Conservation (phyloP, 2,329 filamentous ascomycete species). For the Fusarium austroafricanum region DNA sequence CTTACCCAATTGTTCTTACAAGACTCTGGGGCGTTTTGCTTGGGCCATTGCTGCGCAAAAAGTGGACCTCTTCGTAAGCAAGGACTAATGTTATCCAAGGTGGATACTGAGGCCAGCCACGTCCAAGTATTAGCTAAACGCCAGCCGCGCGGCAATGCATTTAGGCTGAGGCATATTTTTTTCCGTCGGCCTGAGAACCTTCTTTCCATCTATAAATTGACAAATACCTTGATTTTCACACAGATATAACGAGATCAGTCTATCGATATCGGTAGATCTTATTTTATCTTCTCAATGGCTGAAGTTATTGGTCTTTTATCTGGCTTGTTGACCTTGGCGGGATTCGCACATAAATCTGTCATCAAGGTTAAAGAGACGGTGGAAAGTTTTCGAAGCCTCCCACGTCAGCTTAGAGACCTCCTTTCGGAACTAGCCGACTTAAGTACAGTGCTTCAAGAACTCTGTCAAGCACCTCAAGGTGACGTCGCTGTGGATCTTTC, state of each 20-base stretch:
- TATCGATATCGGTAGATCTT: neutral
- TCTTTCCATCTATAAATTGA: neutral
- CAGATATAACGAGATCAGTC: neutral
- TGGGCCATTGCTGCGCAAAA: no score
- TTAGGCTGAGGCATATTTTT: neutral
- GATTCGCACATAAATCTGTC: neutral
- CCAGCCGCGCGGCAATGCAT: neutral
- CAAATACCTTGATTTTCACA: neutral
- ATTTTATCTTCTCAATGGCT: neutral
- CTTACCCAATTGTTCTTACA: no score
- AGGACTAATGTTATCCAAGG: no score
- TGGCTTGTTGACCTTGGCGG: neutral
- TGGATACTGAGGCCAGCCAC: no score
- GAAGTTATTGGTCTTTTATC: neutral
- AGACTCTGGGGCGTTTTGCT: no score
- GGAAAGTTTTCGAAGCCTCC: neutral
- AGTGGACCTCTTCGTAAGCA: no score
- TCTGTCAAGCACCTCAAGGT: neutral
- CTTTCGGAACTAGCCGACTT: neutral
- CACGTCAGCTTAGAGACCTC: neutral
- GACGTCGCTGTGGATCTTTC: constrained; percentile 20
- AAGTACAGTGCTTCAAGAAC: neutral
- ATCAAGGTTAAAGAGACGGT: neutral
- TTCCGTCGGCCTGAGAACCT: neutral
- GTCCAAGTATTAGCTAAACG: neutral